Percentiles rank a stretch among this genome's conserved stretches.
phyloP scores from a whole-genome alignment of 768 basidiomycete genomes.

The Brasilioporus rufonigricans region DNA sequence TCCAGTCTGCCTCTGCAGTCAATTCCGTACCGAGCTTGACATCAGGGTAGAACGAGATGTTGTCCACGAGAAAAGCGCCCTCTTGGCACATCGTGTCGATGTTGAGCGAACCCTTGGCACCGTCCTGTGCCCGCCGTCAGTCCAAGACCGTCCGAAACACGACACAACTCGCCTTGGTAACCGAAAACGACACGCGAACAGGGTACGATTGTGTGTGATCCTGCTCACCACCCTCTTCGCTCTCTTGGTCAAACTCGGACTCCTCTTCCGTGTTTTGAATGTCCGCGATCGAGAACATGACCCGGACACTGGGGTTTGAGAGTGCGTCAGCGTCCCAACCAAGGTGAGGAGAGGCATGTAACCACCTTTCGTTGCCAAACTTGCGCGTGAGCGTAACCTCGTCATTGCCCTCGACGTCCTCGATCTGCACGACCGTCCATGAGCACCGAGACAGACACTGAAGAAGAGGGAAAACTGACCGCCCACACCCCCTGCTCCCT shows the following conservation, averaged over 20 bases:
- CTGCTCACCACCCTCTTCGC: slow-evolving; percentile 34
- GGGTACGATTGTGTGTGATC: slow-evolving; percentile 50
- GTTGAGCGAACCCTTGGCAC: slow-evolving; percentile 63
- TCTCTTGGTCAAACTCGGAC: slow-evolving; percentile 38
- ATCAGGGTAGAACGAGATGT: slow-evolving; percentile 82
- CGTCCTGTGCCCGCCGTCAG: slow-evolving; percentile 36
- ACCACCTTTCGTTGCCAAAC: slow-evolving; percentile 89
- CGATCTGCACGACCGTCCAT: slow-evolving; percentile 46
- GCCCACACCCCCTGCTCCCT: slow-evolving; percentile 73
- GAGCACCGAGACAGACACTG: not conserved
- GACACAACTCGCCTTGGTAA: slow-evolving; percentile 66
- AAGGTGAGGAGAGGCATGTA: slow-evolving; percentile 4
- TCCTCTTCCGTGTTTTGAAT: slow-evolving; percentile 53
- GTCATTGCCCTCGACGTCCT: slow-evolving; percentile 69
- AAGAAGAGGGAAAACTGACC: slow-evolving; percentile 35
- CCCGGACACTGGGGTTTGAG: slow-evolving; percentile 45
- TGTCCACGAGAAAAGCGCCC: slow-evolving; percentile 82
- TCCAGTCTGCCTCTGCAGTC: slow-evolving; percentile 92
- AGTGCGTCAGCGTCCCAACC: not conserved
- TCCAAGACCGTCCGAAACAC: not conserved
- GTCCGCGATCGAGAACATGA: slow-evolving; percentile 93
- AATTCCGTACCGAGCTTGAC: slow-evolving; percentile 67
- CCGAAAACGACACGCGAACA: slow-evolving; percentile 74
- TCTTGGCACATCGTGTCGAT: slow-evolving; percentile 79
- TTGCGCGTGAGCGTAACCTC: slow-evolving; percentile 80